Conservation (phyloP, 2,329 filamentous ascomycete genomes). For the Boeremia exigua region DNA sequence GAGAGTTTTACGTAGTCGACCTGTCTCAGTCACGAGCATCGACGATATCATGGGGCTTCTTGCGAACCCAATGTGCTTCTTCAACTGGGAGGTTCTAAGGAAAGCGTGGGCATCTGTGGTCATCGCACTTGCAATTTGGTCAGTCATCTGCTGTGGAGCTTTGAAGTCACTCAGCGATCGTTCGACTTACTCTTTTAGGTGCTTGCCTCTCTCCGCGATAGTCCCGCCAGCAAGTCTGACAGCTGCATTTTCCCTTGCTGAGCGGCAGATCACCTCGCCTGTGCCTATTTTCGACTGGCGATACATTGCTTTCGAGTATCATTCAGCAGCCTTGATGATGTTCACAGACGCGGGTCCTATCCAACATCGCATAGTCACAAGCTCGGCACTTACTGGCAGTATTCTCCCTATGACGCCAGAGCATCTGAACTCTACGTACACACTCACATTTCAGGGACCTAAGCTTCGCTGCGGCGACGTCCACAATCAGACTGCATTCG, state of each 20-base stretch:
- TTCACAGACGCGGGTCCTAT: too few species aligned
- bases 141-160: not conserved
- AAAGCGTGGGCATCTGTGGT: slow-evolving; percentile 4
- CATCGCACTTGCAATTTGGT: slow-evolving; percentile 6
- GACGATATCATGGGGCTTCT: slow-evolving; percentile 7
- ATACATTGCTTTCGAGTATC: not conserved
- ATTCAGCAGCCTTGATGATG: not conserved
- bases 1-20: slow-evolving; percentile 2
- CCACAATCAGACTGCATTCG: too few species aligned
- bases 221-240: not conserved
- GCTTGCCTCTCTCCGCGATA: not conserved
- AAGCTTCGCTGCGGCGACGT: not conserved
- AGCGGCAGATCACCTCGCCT: not conserved
- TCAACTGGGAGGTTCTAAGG: slow-evolving; percentile 3
- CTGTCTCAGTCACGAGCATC: slow-evolving; percentile 1
- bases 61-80: slow-evolving; percentile 5
- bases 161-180: too few species aligned
- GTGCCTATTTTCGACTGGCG: not conserved
- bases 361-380: not conserved
- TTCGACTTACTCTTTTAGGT: not conserved
- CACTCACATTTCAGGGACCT: not conserved
- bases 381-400: not conserved
- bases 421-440: not conserved
- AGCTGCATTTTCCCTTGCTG: not conserved
- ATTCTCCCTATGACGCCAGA: not conserved